Percentiles rank a stretch among this genome's conserved stretches.
Conservation (phyloP, 805 yeast genomes). For the Starmerella asiatica region DNA sequence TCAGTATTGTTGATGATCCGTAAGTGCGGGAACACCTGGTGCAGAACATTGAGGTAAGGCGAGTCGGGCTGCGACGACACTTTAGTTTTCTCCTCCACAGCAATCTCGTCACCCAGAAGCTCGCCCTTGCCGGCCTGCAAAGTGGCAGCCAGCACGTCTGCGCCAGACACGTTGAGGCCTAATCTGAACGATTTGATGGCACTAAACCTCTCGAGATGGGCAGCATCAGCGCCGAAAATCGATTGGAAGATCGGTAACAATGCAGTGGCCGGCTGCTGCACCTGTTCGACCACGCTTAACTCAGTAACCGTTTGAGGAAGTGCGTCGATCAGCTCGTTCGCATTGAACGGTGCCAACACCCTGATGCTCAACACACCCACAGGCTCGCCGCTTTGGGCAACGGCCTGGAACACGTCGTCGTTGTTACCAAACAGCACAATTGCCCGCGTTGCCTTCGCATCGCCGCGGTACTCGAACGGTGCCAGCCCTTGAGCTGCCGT, state of each 20-base stretch:
- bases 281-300: constrained; percentile 57
- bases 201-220: constrained; percentile 14
- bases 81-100: background rate
- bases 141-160: constrained; percentile 27
- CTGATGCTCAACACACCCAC: constrained; percentile 44
- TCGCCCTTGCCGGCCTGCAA: constrained; percentile 2
- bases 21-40: constrained; percentile 50
- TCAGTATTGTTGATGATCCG: constrained; percentile 45
- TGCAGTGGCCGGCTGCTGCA: constrained; percentile 31
- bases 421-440: constrained; percentile 54
- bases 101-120: constrained; percentile 8
- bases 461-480: constrained; percentile 34
- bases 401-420: constrained; percentile 28
- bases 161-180: constrained; percentile 32
- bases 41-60: constrained; percentile 51
- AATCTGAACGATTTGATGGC: constrained; percentile 46
- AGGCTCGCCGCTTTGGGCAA: constrained; percentile 24
- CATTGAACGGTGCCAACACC: constrained; percentile 60
- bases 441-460: constrained; percentile 35
- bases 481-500: constrained; percentile 29
- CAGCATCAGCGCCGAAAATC: constrained; percentile 43
- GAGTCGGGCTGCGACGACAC: background rate
- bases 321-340: constrained; percentile 35
- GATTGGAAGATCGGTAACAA: constrained; percentile 67
- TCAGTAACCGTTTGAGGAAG: constrained; percentile 44